phyloP scores from a whole-genome alignment of 345 rosid genomes.

The Mangifera indica region DNA sequence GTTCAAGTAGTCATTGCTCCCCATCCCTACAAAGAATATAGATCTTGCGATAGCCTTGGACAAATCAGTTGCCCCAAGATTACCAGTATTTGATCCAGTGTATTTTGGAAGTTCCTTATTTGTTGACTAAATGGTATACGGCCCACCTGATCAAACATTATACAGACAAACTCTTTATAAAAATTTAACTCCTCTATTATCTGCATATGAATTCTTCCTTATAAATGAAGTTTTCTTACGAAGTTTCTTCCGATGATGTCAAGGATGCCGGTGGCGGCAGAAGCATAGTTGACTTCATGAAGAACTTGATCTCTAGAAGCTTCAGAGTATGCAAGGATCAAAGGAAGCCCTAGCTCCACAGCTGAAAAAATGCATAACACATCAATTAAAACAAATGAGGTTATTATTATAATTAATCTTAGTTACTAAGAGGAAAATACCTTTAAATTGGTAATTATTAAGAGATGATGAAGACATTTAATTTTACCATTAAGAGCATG shows the following conservation, averaged over 20 bases:
- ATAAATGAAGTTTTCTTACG: constrained; percentile 38
- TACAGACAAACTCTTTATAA: not conserved
- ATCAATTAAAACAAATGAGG: not conserved
- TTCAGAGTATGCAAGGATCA: constrained; percentile 78
- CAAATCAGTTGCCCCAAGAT: too few relatives aligned
- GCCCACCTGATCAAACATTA: constrained; percentile 52
- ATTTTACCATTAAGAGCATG: too few relatives aligned
- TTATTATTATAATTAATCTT: not conserved
- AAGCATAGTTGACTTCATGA: constrained; percentile 90
- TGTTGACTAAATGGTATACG: too few relatives aligned
- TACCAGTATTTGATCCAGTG: too few relatives aligned
- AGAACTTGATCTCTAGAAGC: constrained; percentile 76
- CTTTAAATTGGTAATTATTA: too few relatives aligned
- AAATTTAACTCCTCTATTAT: too few relatives aligned
- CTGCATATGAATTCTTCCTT: too few relatives aligned
- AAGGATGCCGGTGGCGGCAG: constrained; percentile 96
- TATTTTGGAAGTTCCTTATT: too few relatives aligned
- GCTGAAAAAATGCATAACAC: constrained; percentile 46
- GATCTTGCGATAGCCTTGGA: too few relatives aligned
- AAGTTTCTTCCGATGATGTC: constrained; percentile 88
- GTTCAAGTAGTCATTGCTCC: too few relatives aligned
- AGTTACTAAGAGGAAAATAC: not conserved
- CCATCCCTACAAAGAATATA: too few relatives aligned
- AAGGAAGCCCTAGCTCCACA: constrained; percentile 70
- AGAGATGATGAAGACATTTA: too few relatives aligned